Base-by-base conservation (phyloP, 2,329 filamentous ascomycete species). In the Ceratocystis eucalypticola region DNA sequence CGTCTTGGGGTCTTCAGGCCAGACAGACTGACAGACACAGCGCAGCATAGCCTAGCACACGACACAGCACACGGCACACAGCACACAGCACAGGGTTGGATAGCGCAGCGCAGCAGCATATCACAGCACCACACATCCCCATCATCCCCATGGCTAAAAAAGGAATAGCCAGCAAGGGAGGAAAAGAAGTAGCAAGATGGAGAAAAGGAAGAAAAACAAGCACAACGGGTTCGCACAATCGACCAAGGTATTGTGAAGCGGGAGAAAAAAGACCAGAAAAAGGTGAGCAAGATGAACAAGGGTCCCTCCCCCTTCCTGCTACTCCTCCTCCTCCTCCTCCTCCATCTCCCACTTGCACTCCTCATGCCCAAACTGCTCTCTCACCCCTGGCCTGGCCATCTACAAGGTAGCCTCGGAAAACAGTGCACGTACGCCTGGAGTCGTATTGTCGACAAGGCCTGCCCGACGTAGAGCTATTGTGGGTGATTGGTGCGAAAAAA, bases 391-490 rank as follows among this genome's bases (percentile, higher is more conserved):
- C 20, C 50, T 55, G 15, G 50, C 50, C 28, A 28, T 12, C 20
- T 28, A 55, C 50, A 15, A 55, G 50, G 50, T 55, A 55, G 50
- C 50, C 50, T 55, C 50, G 50, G 20, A 55, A 28, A 55, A 28
- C 50, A 55, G 50, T 28, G 50, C 50, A 55, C 50, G 50, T 55
- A 55, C 50, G 50, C 28, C 50, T 55, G 50, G 50, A 55, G 50
- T 55, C 50, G 50, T 55, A 55, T 55, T 55, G 50, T 55, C 50
- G 50, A 55, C 50, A 55, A 55, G 50, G 50, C 50, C 25, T 55
- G 50, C 50, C 50, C 50, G 50, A 55, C 20, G 28, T 61, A 20
- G 33, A 44, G 30, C 59, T 44, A 22, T 61, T 61, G 33, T 37
- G n/a, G 20, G n/a, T 22, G 30, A 44, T 20, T 44, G 12, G 59